phyloP scores from a whole-genome alignment of 1,284 basidiomycete species.

The Retiboletus flavoniger region DNA sequence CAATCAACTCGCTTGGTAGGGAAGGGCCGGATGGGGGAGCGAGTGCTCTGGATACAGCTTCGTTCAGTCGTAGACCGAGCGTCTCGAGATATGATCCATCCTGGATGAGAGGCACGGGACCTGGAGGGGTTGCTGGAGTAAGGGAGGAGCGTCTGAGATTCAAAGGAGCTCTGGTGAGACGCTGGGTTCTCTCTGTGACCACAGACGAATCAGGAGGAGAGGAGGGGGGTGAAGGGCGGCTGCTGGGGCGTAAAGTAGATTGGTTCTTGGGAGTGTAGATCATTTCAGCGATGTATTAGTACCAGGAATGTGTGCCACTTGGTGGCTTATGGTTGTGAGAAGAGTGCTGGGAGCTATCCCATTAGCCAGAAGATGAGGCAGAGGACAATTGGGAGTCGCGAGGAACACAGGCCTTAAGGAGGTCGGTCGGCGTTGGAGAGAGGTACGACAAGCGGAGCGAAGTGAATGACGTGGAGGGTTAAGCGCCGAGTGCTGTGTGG shows the following conservation, averaged over 20 bases:
- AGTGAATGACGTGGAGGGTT: constrained; percentile 57
- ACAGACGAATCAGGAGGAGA: constrained; percentile 40
- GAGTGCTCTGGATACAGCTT: constrained; percentile 75
- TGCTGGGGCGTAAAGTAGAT: constrained; percentile 61
- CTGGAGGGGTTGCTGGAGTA: constrained; percentile 35
- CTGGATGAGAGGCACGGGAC: constrained; percentile 55
- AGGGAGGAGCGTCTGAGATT: constrained; percentile 52
- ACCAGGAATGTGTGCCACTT: constrained; percentile 11
- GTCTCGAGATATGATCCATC: constrained; percentile 77
- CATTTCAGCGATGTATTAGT: constrained; percentile 36
- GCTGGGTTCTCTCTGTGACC: constrained; percentile 45
- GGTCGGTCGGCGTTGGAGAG: constrained; percentile 71
- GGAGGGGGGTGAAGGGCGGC: constrained; percentile 60
- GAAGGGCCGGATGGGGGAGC: constrained; percentile 58
- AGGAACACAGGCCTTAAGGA: constrained; percentile 52
- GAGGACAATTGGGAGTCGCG: constrained; percentile 9
- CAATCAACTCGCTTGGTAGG: constrained; percentile 48
- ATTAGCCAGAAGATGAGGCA: constrained; percentile 43
- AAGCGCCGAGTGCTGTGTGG: constrained; percentile 42
- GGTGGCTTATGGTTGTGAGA: constrained; percentile 23
- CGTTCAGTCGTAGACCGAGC: constrained; percentile 71
- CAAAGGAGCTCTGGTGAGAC: constrained; percentile 58
- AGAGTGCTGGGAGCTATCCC: constrained; percentile 60
- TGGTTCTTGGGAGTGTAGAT: constrained; percentile 68
- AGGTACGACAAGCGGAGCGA: constrained; percentile 58